Evolutionary conservation across 2,329 filamentous ascomycete species (phyloP).

Genomic region (Leptosphaerulina australis): DNA sequence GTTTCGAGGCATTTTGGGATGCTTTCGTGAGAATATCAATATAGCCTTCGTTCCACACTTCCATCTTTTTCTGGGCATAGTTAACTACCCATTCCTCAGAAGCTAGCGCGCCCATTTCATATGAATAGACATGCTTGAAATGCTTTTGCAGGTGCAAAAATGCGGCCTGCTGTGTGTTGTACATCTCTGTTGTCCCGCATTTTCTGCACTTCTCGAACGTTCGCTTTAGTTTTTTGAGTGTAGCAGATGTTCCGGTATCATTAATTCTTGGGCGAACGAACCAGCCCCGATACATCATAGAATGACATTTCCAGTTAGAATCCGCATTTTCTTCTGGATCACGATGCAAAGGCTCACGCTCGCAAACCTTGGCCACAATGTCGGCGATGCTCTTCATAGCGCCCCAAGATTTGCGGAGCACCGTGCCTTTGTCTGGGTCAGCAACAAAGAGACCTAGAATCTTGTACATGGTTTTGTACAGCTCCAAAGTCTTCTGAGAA

Average conservation of each 20-base stretch:
- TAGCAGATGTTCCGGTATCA: background rate
- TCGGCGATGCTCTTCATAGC: constrained; percentile 29
- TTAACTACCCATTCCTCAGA: constrained; percentile 33
- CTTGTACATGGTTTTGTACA: constrained; percentile 21
- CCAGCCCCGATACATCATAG: constrained; percentile 20
- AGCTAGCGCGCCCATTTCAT: too few relatives aligned
- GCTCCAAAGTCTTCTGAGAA: constrained; percentile 8
- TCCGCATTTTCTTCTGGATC: constrained; percentile 17
- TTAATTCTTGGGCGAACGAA: constrained; percentile 21
- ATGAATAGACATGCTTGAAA: background rate
- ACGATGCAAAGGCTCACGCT: constrained; percentile 5
- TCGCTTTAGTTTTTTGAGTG: constrained; percentile 10
- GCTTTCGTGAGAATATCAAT: constrained; percentile 26
- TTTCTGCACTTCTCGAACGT: constrained; percentile 25
- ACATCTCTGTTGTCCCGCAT: constrained; percentile 21
- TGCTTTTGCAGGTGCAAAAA: constrained; percentile 32
- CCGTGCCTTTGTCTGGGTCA: constrained; percentile 24
- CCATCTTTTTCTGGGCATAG: constrained; percentile 25
- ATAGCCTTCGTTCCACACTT: constrained; percentile 26
- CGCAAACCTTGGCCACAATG: constrained; percentile 1
- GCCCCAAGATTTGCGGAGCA: constrained; percentile 38
- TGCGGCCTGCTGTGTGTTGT: constrained; percentile 25
- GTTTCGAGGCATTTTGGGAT: constrained; percentile 11
- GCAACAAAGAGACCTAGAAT: constrained; percentile 34
- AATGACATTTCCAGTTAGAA: constrained; percentile 14